These are phyloP conservation scores for Cucumis variabilis DNA, from an alignment of 331 rosid genomes.

Conservation along the genomic window DNA sequence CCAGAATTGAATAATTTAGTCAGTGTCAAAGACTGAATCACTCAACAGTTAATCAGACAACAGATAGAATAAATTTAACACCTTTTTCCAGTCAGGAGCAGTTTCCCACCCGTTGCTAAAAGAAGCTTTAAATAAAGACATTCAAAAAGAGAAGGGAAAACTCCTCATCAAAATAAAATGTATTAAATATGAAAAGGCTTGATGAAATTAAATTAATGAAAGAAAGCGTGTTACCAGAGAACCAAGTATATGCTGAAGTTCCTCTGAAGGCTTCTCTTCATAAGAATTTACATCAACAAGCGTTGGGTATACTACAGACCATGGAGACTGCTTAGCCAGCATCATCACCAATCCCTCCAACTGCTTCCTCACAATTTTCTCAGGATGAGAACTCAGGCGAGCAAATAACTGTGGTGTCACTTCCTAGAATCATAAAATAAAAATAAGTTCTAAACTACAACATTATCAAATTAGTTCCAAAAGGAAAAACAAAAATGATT, in stretches of 20 bases:
- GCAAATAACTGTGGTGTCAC: slow-evolving; percentile 95
- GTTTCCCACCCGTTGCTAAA: background rate
- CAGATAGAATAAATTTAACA: background rate
- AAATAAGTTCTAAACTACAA: slow-evolving; percentile 29
- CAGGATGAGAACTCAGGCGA: slow-evolving; percentile 91
- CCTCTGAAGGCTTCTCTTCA: slow-evolving; percentile 91
- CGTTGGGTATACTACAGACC: slow-evolving; percentile 89
- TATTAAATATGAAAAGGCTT: slow-evolving; percentile 14
- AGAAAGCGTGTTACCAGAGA: slow-evolving; percentile 75
- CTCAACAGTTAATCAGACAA: background rate
- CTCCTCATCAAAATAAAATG: slow-evolving; percentile 29
- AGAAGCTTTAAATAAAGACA: slow-evolving; percentile 1
- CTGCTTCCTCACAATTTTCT: slow-evolving; percentile 82
- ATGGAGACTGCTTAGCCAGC: slow-evolving; percentile 96
- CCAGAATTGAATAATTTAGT: background rate
- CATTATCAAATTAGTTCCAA: slow-evolving; percentile 29
- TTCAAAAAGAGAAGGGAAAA: background rate
- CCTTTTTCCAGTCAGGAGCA: background rate
- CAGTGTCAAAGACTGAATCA: background rate
- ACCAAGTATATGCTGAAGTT: slow-evolving; percentile 83
- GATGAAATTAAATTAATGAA: slow-evolving; percentile 19
- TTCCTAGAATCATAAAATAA: slow-evolving; percentile 62
- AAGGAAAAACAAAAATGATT: slow-evolving; percentile 37
- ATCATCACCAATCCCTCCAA: slow-evolving; percentile 87
- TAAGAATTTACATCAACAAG: slow-evolving; percentile 88